Base-by-base conservation (phyloP, 148 eudicot species). In the Tetragonia tetragonoides region DNA sequence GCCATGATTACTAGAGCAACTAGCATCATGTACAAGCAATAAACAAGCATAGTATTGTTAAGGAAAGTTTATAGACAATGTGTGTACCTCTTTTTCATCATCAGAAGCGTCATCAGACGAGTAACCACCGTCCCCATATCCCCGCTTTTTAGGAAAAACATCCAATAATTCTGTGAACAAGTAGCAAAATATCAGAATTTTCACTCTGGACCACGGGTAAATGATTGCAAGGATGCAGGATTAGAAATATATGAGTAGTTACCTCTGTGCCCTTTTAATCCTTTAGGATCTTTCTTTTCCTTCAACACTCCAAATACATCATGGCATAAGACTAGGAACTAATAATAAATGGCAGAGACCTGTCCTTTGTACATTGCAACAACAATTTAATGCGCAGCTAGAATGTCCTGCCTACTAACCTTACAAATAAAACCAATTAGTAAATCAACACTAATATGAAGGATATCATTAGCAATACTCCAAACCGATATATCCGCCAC, bases 231-330 rank as follows among this genome's bases (percentile, higher is more conserved):
- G 0, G 39, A 49, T 38, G 49, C 65, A 70, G 24, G 62, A 62
- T 59, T 54, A 63, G 11, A 77, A 38, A 37, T 12, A 24, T 21
- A 12, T 20, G 28, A 73, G 34, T 39, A 23, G 7, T 85, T 84
- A 95, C 99, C 99, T 90, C 97, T 67, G 78, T 95, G 85, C 75
- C 94, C 94, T 88, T 92, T 93, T 63, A 95, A 87, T 75, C 87
- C 86, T 74, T 78, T 91, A 14, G 97, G 87, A 81, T 95, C 97
- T 85, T 91, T 91, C 87, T 95, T 95, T 77, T 93, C 99, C 82
- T 86, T 89, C 53, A 87, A 24, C 62, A 89, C 89, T 66, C 99
- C 97, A 85, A 91, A 89, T 42, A 88, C 89, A 81, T 93, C 99
- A 85, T 83, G 84, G 71, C 99, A 93, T 40, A 93, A 28, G 1